A percentile compares a stretch with the other conserved stretches of the same genome.
Evolutionary conservation across 768 basidiomycete genomes (phyloP).

Genomic region (Rhizopogon salebrosus): DNA sequence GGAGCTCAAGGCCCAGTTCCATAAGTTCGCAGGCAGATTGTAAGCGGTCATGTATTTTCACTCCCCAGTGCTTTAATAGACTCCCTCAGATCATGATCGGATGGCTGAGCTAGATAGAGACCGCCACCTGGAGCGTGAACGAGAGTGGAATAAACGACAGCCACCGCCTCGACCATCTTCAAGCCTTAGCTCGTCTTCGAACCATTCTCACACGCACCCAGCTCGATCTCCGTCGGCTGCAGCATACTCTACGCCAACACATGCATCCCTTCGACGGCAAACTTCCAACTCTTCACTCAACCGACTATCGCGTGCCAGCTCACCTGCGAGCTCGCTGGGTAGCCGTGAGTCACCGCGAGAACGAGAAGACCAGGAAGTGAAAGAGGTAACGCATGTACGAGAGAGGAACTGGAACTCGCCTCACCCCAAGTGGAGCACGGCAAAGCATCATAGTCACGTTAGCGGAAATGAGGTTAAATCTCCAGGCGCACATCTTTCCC

Average conservation of each 20-base stretch:
- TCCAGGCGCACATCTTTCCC: constrained; percentile 9
- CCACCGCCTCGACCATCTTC: constrained; percentile 38
- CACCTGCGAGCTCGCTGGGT: constrained; percentile 34
- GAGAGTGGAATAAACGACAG: constrained; percentile 50
- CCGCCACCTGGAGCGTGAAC: constrained; percentile 42
- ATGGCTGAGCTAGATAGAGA: constrained; percentile 38
- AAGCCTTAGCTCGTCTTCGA: constrained; percentile 35
- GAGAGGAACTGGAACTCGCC: constrained; percentile 72
- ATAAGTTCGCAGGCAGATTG: constrained; percentile 47
- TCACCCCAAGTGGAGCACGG: constrained; percentile 47
- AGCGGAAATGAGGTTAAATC: constrained; percentile 8
- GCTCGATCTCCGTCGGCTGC: constrained; percentile 36
- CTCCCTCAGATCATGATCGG: constrained; percentile 39
- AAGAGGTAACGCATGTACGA: constrained; percentile 43
- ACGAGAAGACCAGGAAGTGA: constrained; percentile 22
- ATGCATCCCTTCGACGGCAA: constrained; percentile 26
- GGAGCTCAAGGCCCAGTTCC: constrained; percentile 41
- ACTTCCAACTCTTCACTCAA: constrained; percentile 27
- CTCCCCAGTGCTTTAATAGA: neutral
- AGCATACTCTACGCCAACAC: constrained; percentile 29
- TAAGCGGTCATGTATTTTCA: constrained; percentile 24
- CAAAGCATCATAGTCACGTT: constrained; percentile 11
- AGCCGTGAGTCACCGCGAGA: constrained; percentile 28
- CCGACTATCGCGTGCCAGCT: constrained; percentile 26
- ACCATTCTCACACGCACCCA: constrained; percentile 29